Evolutionary conservation across 2,329 filamentous ascomycete genomes (phyloP).

Genomic region (Pestalotiopsis fici): DNA sequence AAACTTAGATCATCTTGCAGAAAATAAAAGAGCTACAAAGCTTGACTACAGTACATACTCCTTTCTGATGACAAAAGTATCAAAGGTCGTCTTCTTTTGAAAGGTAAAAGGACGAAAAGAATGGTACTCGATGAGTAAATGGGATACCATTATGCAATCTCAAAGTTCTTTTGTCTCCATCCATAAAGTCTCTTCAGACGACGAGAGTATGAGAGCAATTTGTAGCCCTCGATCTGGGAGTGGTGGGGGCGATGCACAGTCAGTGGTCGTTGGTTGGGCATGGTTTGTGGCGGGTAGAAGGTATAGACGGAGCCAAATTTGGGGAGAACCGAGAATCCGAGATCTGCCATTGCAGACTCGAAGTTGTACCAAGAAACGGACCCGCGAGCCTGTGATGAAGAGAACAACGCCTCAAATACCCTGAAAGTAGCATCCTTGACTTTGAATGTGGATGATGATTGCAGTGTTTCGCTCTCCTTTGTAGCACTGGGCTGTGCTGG

Average conservation of each 20-base stretch:
- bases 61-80: background rate
- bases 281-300: slow-evolving; percentile 31
- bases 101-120: background rate
- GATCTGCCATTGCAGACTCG: slow-evolving; percentile 38
- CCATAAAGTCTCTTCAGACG: slow-evolving; percentile 36
- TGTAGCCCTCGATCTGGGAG: slow-evolving; percentile 34
- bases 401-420: slow-evolving; percentile 38
- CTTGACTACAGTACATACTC: background rate
- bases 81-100: background rate
- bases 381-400: slow-evolving; percentile 26
- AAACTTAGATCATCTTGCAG: background rate
- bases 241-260: slow-evolving; percentile 39
- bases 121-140: too few species aligned
- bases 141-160: slow-evolving; percentile 1
- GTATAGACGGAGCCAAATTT: slow-evolving; percentile 42
- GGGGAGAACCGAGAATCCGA: slow-evolving; percentile 41
- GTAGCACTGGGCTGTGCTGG: background rate
- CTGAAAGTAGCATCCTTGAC: slow-evolving; percentile 38
- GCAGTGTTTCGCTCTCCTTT: background rate
- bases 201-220: slow-evolving; percentile 25
- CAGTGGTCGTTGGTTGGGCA: slow-evolving; percentile 26
- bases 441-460: slow-evolving; percentile 23
- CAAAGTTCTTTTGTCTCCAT: slow-evolving; percentile 35
- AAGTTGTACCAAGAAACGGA: slow-evolving; percentile 38
- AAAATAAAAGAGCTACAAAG: background rate